phyloP scores from a whole-genome alignment of 108 stramenopile genomes.

The Fistulifera solaris region DNA sequence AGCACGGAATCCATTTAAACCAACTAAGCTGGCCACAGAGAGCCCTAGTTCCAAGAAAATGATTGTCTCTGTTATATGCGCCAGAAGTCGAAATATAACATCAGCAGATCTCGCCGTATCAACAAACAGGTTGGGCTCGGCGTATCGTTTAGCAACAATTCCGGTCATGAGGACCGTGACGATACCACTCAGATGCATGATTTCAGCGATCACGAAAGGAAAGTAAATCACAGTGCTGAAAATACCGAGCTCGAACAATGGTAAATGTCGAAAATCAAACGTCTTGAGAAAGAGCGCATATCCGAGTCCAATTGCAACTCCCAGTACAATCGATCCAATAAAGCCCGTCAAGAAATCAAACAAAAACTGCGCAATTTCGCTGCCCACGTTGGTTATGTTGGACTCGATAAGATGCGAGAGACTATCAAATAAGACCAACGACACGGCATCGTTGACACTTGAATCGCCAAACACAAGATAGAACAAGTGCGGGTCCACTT shows the following conservation, averaged over 20 bases:
- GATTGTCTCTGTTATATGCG: constrained; percentile 55
- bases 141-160: constrained; percentile 51
- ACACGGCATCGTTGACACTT: constrained; percentile 83
- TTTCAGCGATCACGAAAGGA: constrained; percentile 65
- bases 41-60: constrained; percentile 85
- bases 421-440: constrained; percentile 64
- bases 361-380: constrained; percentile 19
- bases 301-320: constrained; percentile 30
- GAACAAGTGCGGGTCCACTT: constrained; percentile 76
- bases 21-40: constrained; percentile 35
- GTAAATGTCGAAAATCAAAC: constrained; percentile 39
- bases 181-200: constrained; percentile 66
- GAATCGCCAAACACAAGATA: constrained; percentile 86
- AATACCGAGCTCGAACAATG: constrained; percentile 47
- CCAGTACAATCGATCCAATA: constrained; percentile 50
- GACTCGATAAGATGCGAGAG: constrained; percentile 45
- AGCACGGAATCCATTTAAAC: constrained; percentile 8
- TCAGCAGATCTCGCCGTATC: constrained; percentile 36
- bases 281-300: constrained; percentile 57
- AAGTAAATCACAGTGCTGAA: constrained; percentile 60
- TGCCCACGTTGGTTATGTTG: constrained; percentile 19
- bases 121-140: constrained; percentile 46
- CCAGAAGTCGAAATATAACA: constrained; percentile 45
- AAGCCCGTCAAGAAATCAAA: constrained; percentile 51
- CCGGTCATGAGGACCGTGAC: constrained; percentile 85